Percentiles rank a stretch among this genome's conserved stretches.
phyloP scores from a whole-genome alignment of 129 eudicot species.

The Chrysanthemum makinoi region DNA sequence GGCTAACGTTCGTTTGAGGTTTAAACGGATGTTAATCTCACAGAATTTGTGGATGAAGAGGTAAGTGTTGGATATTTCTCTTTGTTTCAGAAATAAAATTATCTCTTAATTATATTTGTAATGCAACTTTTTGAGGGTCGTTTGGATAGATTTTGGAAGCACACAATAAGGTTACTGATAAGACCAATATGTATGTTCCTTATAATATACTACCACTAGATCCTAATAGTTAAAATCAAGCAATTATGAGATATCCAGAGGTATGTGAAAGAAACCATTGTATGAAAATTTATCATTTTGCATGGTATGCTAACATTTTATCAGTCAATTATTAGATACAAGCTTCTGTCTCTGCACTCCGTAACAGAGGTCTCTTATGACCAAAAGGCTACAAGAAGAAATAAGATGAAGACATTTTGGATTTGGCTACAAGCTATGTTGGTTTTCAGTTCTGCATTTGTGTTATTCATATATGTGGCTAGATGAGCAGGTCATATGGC shows the following conservation, averaged over 20 bases:
- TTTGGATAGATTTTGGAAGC: too few relatives aligned
- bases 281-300: neutral
- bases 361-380: constrained; percentile 89
- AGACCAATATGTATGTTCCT: constrained; percentile 80
- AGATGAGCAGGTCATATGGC: neutral
- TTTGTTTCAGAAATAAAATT: constrained; percentile 11
- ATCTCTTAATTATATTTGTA: constrained; percentile 12
- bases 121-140: too few relatives aligned
- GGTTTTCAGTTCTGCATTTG: constrained; percentile 71
- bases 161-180: constrained; percentile 58
- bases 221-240: constrained; percentile 80
- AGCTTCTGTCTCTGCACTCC: constrained; percentile 86
- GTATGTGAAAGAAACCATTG: constrained; percentile 31
- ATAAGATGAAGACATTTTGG: constrained; percentile 77
- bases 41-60: constrained; percentile 68
- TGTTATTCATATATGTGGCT: neutral
- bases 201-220: constrained; percentile 92
- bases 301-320: constrained; percentile 9
- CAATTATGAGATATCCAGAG: constrained; percentile 86
- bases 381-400: constrained; percentile 71
- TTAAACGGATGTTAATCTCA: constrained; percentile 72
- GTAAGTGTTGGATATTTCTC: constrained; percentile 31
- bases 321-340: constrained; percentile 53
- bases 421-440: constrained; percentile 83
- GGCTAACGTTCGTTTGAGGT: constrained; percentile 96